Evolutionary conservation across 306 rosid species (phyloP).

Genomic region (Cercis canadensis): DNA sequence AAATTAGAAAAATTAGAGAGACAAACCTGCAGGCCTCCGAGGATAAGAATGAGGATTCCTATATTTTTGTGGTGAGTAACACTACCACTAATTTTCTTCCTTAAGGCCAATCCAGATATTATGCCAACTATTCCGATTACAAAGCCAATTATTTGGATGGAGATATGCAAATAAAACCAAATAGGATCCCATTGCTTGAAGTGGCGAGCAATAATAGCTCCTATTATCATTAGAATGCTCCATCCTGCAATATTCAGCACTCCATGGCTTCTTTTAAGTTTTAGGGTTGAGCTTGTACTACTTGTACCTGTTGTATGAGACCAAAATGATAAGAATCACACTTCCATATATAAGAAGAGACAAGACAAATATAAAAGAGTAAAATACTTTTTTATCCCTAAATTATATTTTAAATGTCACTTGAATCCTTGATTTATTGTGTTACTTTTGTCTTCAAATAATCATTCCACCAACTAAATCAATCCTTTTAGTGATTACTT

Average conservation of each 20-base stretch:
- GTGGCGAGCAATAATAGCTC: conserved; percentile 35
- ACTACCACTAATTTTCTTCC: conserved; percentile 3
- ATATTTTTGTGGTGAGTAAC: conserved; percentile 33
- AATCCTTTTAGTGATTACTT: too few relatives aligned
- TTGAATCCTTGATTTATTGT: too few relatives aligned
- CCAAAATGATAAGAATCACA: neutral
- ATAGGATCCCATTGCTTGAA: conserved; percentile 44
- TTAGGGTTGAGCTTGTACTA: neutral
- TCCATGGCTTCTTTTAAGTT: conserved; percentile 40
- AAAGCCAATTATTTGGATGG: conserved; percentile 36
- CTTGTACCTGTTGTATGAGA: conserved; percentile 21
- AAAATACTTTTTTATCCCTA: too few relatives aligned
- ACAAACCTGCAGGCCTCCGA: conserved; percentile 43
- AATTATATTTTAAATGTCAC: too few relatives aligned
- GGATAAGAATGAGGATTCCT: conserved; percentile 38
- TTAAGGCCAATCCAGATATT: conserved; percentile 29
- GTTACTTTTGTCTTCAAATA: too few relatives aligned
- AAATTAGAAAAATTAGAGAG: neutral
- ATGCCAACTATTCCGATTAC: conserved; percentile 27
- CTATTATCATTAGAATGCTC: conserved; percentile 40
- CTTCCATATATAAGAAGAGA: too few relatives aligned
- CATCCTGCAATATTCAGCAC: conserved; percentile 34
- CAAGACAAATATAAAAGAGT: too few relatives aligned
- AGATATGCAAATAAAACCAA: conserved; percentile 49
- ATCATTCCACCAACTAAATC: too few relatives aligned